These are phyloP conservation scores for Penicillium coprophilum DNA, from an alignment of 495 filamentous ascomycete species.

Conservation along the genomic window DNA sequence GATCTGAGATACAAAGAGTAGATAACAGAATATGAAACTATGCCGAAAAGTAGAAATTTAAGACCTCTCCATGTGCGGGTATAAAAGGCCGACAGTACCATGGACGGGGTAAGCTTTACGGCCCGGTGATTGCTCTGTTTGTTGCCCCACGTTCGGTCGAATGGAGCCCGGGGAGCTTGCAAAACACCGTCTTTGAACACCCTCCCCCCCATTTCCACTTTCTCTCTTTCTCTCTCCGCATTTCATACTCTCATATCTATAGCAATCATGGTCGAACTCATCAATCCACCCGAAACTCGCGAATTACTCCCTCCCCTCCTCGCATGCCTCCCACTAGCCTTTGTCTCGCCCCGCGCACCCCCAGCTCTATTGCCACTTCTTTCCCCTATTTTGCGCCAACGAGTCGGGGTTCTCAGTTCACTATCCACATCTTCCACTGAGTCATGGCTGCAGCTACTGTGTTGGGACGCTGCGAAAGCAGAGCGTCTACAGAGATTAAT, in stretches of 20 bases:
- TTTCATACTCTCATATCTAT: conserved; percentile 1
- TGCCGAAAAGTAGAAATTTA: too few relatives aligned
- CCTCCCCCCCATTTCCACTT: conserved; percentile 1
- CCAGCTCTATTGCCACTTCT: conserved; percentile 77
- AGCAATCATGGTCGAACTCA: conserved; percentile 50
- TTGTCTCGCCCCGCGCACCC: conserved; percentile 73
- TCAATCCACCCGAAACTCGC: conserved; percentile 63
- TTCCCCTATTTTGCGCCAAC: conserved; percentile 87
- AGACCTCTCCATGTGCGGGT: not conserved
- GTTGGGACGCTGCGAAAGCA: conserved; percentile 71
- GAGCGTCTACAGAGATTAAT: conserved; percentile 65
- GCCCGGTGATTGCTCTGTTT: conserved; percentile 19
- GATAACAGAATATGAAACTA: not conserved
- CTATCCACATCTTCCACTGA: conserved; percentile 57
- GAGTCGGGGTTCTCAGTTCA: conserved; percentile 71
- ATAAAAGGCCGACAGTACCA: conserved; percentile 2
- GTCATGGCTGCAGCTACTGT: conserved; percentile 88
- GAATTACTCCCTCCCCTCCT: conserved; percentile 72
- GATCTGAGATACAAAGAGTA: not conserved
- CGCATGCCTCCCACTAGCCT: conserved; percentile 81
- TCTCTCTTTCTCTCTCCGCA: conserved; percentile 3
- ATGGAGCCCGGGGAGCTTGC: conserved; percentile 22
- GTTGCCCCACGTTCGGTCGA: conserved; percentile 34
- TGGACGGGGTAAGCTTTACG: conserved; percentile 11
- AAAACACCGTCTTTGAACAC: not conserved